Percentiles rank a stretch among this genome's conserved stretches.
Evolutionary conservation across 2,329 filamentous ascomycete genomes (phyloP).

Genomic region (Fusarium sp.): DNA sequence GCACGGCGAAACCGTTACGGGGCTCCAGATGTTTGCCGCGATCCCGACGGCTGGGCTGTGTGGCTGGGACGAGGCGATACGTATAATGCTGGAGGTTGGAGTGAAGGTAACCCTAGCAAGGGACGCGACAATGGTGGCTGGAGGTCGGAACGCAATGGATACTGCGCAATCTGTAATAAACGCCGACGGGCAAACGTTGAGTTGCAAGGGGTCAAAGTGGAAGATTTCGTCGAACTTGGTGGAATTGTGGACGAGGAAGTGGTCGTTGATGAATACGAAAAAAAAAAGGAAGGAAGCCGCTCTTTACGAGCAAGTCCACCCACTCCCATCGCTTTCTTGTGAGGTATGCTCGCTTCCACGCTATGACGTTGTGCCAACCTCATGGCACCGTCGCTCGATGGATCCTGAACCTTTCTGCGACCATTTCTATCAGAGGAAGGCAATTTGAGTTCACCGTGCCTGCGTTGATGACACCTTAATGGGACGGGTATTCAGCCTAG

Average conservation of each 20-base stretch:
- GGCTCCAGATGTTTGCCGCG: slow-evolving; percentile 21
- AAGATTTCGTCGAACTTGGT: neutral
- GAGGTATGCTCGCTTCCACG: neutral
- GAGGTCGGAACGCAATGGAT: slow-evolving; percentile 20
- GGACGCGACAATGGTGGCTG: slow-evolving; percentile 31
- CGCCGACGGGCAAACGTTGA: neutral
- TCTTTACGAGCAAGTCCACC: neutral
- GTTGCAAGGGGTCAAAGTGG: neutral
- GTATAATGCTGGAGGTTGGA: slow-evolving; percentile 29
- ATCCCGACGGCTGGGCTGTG: slow-evolving; percentile 22
- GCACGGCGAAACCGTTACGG: slow-evolving; percentile 22
- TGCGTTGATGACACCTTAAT: neutral
- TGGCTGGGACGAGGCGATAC: slow-evolving; percentile 25
- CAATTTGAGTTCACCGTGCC: neutral
- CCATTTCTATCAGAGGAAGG: neutral
- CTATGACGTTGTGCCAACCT: neutral
- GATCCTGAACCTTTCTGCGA: slow-evolving; percentile 1
- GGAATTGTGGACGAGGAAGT: neutral
- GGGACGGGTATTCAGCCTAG: neutral
- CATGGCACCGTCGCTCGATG: neutral
- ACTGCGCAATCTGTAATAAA: neutral
- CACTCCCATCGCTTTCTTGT: neutral
- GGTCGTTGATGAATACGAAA: neutral
- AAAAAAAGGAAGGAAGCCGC: neutral
- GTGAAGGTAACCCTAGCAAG: slow-evolving; percentile 18